These are phyloP conservation scores for Fusarium zealandicum DNA, from an alignment of 2,329 filamentous ascomycete species.

Conservation along the genomic window DNA sequence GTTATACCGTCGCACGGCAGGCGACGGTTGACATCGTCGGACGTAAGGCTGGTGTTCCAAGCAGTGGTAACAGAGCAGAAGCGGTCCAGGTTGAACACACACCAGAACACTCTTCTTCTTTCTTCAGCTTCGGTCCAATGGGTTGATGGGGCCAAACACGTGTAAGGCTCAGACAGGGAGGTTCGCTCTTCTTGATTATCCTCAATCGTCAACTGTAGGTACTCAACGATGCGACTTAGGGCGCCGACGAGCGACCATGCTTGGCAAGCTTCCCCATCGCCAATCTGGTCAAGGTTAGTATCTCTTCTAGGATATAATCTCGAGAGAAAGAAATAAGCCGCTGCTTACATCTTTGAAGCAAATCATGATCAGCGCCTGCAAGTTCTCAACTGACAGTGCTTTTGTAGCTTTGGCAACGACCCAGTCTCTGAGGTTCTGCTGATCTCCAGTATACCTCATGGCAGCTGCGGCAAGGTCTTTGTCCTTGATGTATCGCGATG, in stretches of 20 bases:
- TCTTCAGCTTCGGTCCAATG: slow-evolving; percentile 44
- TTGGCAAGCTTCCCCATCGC: slow-evolving; percentile 35
- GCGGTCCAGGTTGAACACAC: slow-evolving; percentile 47
- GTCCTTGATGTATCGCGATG: slow-evolving; percentile 35
- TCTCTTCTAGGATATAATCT: too few relatives aligned
- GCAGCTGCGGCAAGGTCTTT: slow-evolving; percentile 28
- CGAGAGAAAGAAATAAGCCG: too few relatives aligned
- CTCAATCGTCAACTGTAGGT: slow-evolving; percentile 42
- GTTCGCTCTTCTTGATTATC: slow-evolving; percentile 41
- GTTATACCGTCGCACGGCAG: slow-evolving; percentile 49
- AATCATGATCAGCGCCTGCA: slow-evolving; percentile 48
- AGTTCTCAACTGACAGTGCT: slow-evolving; percentile 45
- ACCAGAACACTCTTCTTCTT: slow-evolving; percentile 49
- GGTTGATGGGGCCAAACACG: slow-evolving; percentile 39
- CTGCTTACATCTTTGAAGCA: slow-evolving; percentile 46
- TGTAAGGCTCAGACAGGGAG: slow-evolving; percentile 38
- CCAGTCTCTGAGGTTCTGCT: slow-evolving; percentile 11
- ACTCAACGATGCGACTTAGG: slow-evolving; percentile 41
- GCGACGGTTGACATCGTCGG: slow-evolving; percentile 46
- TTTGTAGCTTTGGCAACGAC: slow-evolving; percentile 41
- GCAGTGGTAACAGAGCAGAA: slow-evolving; percentile 45
- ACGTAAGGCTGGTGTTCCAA: slow-evolving; percentile 49
- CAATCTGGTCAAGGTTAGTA: slow-evolving; percentile 30
- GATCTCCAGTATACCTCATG: not conserved
- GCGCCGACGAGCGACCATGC: slow-evolving; percentile 43